Conservation (phyloP, 148 eudicot genomes). For the Persicaria maculosa region DNA sequence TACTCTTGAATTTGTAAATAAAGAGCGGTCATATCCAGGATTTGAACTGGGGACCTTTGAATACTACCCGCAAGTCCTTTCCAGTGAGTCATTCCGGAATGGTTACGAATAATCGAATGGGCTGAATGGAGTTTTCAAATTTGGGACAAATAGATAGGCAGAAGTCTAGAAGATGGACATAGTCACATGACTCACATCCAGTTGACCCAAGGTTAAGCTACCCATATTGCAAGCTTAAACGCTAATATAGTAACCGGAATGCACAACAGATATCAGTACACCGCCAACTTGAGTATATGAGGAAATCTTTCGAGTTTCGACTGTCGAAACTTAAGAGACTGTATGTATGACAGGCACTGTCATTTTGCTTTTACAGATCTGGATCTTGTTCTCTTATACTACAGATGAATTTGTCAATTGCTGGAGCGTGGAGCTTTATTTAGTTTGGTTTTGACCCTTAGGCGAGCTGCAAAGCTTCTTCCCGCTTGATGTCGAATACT, state of each 20-base stretch:
- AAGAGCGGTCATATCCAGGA: no score
- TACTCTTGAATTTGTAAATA: no score
- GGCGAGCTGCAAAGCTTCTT: slow-evolving; percentile 26
- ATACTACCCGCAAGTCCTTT: no score
- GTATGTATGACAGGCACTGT: not conserved
- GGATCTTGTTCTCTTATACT: not conserved
- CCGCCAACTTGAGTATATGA: not conserved
- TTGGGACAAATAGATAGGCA: no score
- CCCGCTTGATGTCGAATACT: slow-evolving; percentile 39
- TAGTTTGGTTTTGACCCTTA: not conserved
- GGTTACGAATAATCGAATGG: no score
- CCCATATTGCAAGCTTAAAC: not conserved
- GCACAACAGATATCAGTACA: not conserved
- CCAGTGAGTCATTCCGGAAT: no score
- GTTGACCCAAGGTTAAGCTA: not conserved
- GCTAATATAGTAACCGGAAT: not conserved
- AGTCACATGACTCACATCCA: no score
- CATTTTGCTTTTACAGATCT: not conserved
- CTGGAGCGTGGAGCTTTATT: not conserved
- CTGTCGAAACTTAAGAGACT: not conserved
- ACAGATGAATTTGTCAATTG: not conserved
- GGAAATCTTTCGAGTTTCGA: not conserved
- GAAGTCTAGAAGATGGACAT: no score
- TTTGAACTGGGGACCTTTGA: no score
- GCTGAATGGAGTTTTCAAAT: no score